A percentile compares a stretch with the other conserved stretches of the same genome.
Conservation (phyloP, 371 early-diverging fungal genomes). For the Mortierella sp. region DNA sequence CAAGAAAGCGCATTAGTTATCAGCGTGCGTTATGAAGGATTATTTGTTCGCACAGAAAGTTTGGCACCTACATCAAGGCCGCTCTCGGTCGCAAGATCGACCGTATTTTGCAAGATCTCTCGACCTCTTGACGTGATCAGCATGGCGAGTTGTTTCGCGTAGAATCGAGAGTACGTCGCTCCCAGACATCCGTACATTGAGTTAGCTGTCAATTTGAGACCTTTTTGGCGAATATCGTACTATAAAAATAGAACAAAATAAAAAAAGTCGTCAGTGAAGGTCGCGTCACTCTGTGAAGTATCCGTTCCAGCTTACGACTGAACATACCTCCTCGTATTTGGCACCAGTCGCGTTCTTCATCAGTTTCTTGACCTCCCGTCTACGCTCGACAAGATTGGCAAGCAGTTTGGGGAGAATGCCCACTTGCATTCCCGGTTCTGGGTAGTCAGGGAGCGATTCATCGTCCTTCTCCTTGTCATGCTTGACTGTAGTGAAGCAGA, state of each 20-base stretch:
- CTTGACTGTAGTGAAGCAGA: slow-evolving; percentile 98
- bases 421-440: slow-evolving; percentile 69
- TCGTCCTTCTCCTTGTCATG: slow-evolving; percentile 67
- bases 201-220: slow-evolving; percentile 99
- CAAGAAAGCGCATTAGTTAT: background rate
- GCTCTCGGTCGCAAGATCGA: slow-evolving; percentile 83
- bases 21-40: background rate
- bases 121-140: slow-evolving; percentile 98
- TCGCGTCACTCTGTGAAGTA: background rate
- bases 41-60: no score
- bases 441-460: slow-evolving; percentile 78
- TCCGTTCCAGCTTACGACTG: no score
- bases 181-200: slow-evolving; percentile 99
- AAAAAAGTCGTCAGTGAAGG: background rate
- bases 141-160: slow-evolving; percentile 98
- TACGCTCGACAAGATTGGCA: slow-evolving; percentile 90
- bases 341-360: slow-evolving; percentile 81
- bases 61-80: slow-evolving; percentile 74
- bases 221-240: slow-evolving; percentile 96
- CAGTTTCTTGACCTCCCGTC: slow-evolving; percentile 91
- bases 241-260: no score
- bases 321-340: slow-evolving; percentile 70
- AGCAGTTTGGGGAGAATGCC: slow-evolving; percentile 95
- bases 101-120: slow-evolving; percentile 97
- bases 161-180: slow-evolving; percentile 95